Conservation (phyloP, 2,329 filamentous ascomycete species). For the Fusarium incarnatum region DNA sequence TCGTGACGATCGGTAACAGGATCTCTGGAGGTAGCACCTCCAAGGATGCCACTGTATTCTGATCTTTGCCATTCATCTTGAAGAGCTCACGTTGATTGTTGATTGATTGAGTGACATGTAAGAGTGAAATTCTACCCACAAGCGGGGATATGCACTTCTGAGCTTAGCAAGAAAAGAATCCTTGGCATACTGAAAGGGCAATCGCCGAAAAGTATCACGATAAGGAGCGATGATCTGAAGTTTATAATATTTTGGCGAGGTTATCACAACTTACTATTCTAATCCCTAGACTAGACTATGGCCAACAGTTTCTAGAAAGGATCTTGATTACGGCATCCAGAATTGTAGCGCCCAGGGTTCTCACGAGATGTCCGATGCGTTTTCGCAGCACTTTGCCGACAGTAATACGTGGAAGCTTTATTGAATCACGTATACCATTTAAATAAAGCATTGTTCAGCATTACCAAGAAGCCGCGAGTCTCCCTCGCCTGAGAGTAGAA, state of each 20-base stretch:
- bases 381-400: no score
- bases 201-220: neutral
- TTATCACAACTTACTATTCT: no score
- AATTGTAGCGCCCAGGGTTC: no score
- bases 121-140: neutral
- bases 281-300: no score
- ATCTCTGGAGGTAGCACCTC: neutral
- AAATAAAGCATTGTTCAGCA: neutral
- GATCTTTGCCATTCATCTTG: accelerated
- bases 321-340: no score
- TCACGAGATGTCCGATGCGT: no score
- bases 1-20: neutral
- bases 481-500: no score
- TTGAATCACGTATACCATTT: no score
- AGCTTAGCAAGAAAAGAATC: neutral
- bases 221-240: no score
- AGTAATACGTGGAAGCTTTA: no score
- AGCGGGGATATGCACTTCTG: neutral
- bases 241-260: no score
- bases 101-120: neutral
- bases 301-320: no score
- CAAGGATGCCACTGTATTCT: neutral
- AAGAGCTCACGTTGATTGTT: neutral
- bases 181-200: neutral
- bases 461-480: neutral